Conservation (phyloP, 176 grass and related monocot species). For the Urochloa ruziziensis region DNA sequence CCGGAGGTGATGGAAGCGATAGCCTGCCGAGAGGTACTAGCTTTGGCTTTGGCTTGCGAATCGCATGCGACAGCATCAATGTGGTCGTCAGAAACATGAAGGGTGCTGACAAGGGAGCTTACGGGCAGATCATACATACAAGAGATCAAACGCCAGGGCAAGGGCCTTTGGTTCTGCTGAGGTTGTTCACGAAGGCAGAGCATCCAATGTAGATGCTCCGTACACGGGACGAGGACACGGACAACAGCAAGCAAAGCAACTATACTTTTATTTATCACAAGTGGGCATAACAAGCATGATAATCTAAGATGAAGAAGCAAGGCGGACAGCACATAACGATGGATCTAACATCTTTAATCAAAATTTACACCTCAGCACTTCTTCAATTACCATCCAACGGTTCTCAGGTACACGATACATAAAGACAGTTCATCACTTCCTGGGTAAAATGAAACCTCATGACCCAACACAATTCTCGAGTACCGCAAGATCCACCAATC, state of each 20-base stretch:
- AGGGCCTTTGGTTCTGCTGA: too few relatives aligned
- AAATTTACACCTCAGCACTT: constrained; percentile 35
- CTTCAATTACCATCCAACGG: constrained; percentile 12
- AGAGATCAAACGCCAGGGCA: too few relatives aligned
- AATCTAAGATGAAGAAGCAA: not conserved
- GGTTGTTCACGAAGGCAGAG: too few relatives aligned
- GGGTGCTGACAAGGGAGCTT: too few relatives aligned
- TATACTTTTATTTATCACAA: too few relatives aligned
- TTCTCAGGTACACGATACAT: constrained; percentile 2
- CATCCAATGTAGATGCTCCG: too few relatives aligned
- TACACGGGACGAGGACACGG: not conserved
- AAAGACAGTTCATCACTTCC: not conserved
- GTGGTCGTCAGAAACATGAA: too few relatives aligned
- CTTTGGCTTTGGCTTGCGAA: too few relatives aligned
- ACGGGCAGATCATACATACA: too few relatives aligned
- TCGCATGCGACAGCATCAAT: too few relatives aligned
- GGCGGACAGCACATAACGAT: not conserved
- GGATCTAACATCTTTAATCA: not conserved
- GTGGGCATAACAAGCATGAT: not conserved
- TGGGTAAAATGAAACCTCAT: not conserved
- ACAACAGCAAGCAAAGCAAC: not conserved
- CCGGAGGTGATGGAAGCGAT: too few relatives aligned
- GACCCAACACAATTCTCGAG: not conserved
- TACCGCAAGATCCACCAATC: constrained; percentile 10
- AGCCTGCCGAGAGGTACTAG: too few relatives aligned